phyloP scores from a whole-genome alignment of 1,284 basidiomycete species.

The Filobasidium uniguttulatum region DNA sequence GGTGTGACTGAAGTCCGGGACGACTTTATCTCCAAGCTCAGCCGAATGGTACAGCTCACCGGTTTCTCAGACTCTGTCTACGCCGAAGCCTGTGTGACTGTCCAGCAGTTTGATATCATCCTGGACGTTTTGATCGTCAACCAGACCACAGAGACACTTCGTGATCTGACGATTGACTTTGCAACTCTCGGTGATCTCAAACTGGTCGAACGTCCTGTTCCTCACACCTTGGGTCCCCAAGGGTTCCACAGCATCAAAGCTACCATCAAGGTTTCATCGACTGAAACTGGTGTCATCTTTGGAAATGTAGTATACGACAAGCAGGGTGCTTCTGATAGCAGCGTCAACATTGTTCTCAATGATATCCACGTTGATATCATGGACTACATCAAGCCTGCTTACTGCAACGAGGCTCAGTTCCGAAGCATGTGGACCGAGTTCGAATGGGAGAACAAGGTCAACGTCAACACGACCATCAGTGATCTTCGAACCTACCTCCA shows the following conservation, averaged over 20 bases:
- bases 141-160: slow-evolving; percentile 84
- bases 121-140: slow-evolving; percentile 95
- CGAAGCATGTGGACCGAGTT: slow-evolving; percentile 96
- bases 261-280: slow-evolving; percentile 93
- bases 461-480: slow-evolving; percentile 68
- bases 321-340: slow-evolving; percentile 69
- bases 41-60: slow-evolving; percentile 87
- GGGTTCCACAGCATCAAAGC: slow-evolving; percentile 98
- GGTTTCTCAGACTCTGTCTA: slow-evolving; percentile 98
- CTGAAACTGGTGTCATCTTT: slow-evolving; percentile 88
- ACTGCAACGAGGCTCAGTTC: slow-evolving; percentile 89
- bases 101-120: slow-evolving; percentile 95
- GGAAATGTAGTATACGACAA: slow-evolving; percentile 96
- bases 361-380: slow-evolving; percentile 99
- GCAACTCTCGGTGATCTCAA: slow-evolving; percentile 95
- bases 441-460: slow-evolving; percentile 96
- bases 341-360: slow-evolving; percentile 68
- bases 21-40: slow-evolving; percentile 93
- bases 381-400: slow-evolving; percentile 97
- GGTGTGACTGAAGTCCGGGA: slow-evolving; percentile 71
- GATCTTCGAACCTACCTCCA: slow-evolving; percentile 70
- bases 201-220: slow-evolving; percentile 84
- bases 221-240: slow-evolving; percentile 87
- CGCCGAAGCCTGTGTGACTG: slow-evolving; percentile 94
- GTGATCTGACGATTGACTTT: slow-evolving; percentile 95